These are phyloP conservation scores for Marchantia polymorpha DNA, from an alignment of 225 moss, liverwort and hornwort genomes.

Conservation along the genomic window DNA sequence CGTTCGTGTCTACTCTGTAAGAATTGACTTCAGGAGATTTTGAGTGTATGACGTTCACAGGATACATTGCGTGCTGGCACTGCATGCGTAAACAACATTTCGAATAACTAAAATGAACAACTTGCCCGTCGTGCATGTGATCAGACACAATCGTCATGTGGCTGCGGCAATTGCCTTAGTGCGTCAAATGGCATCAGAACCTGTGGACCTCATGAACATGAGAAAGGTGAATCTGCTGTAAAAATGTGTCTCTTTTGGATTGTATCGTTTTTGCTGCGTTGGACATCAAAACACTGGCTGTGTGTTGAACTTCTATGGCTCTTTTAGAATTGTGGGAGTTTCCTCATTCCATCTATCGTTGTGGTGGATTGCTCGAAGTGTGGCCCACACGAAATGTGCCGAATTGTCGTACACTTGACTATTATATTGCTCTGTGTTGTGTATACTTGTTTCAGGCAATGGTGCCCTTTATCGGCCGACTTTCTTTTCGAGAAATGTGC, in stretches of 20 bases:
- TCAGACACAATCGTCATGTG: slow-evolving; percentile 47
- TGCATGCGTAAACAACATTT: not conserved
- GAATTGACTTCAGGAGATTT: too few relatives aligned
- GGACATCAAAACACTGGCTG: not conserved
- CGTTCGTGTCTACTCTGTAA: too few relatives aligned
- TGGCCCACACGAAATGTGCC: not conserved
- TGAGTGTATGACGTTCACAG: too few relatives aligned
- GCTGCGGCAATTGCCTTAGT: slow-evolving; percentile 37
- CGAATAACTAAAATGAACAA: not conserved
- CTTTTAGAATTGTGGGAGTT: not conserved
- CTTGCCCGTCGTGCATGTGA: slow-evolving; percentile 11
- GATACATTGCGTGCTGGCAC: not conserved
- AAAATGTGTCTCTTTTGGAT: not conserved
- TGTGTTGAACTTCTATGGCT: not conserved
- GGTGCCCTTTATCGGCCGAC: slow-evolving; percentile 67
- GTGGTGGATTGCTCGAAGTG: too few relatives aligned
- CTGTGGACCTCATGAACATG: slow-evolving; percentile 37
- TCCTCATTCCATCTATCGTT: not conserved
- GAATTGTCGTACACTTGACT: not conserved
- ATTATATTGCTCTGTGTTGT: slow-evolving; percentile 2
- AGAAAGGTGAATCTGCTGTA: slow-evolving; percentile 25
- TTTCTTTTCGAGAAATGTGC: slow-evolving; percentile 91
- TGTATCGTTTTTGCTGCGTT: not conserved
- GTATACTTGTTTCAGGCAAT: slow-evolving; percentile 48
- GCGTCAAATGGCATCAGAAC: slow-evolving; percentile 37